phyloP scores from a whole-genome alignment of 768 basidiomycete genomes.

The Tulasnella calospora region DNA sequence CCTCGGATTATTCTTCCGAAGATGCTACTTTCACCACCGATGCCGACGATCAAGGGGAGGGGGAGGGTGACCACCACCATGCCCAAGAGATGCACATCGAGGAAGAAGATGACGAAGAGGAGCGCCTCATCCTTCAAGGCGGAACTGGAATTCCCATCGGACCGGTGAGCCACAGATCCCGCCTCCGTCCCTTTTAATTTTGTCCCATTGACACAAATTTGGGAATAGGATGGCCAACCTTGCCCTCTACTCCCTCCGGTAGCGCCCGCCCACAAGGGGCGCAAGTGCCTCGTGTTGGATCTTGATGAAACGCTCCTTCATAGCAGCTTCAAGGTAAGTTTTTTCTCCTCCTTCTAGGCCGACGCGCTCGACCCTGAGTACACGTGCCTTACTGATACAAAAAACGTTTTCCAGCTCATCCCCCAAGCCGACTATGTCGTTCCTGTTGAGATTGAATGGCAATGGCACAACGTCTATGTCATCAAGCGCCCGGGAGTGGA shows the following conservation, averaged over 20 bases:
- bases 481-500: slow-evolving; percentile 98
- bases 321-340: slow-evolving; percentile 89
- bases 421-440: slow-evolving; percentile 95
- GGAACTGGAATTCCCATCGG: slow-evolving; percentile 94
- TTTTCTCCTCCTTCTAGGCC: not conserved
- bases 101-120: slow-evolving; percentile 77
- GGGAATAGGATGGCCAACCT: slow-evolving; percentile 71
- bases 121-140: slow-evolving; percentile 79
- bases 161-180: slow-evolving; percentile 53
- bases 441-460: slow-evolving; percentile 97
- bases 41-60: slow-evolving; percentile 50
- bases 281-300: slow-evolving; percentile 95
- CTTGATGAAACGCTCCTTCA: slow-evolving; percentile 96
- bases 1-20: slow-evolving; percentile 43
- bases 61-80: slow-evolving; percentile 16
- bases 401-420: slow-evolving; percentile 59
- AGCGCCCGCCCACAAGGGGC: slow-evolving; percentile 68
- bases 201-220: slow-evolving; percentile 19
- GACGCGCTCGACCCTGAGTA: slow-evolving; percentile 24
- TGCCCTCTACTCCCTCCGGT: slow-evolving; percentile 85
- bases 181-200: not conserved
- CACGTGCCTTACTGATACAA: slow-evolving; percentile 16
- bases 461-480: slow-evolving; percentile 98
- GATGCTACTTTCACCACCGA: slow-evolving; percentile 64
- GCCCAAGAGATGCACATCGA: slow-evolving; percentile 31